A percentile compares a stretch with the other conserved stretches of the same genome.
phyloP scores from a whole-genome alignment of 495 filamentous ascomycete genomes.

The Bathelium albidoporum region DNA sequence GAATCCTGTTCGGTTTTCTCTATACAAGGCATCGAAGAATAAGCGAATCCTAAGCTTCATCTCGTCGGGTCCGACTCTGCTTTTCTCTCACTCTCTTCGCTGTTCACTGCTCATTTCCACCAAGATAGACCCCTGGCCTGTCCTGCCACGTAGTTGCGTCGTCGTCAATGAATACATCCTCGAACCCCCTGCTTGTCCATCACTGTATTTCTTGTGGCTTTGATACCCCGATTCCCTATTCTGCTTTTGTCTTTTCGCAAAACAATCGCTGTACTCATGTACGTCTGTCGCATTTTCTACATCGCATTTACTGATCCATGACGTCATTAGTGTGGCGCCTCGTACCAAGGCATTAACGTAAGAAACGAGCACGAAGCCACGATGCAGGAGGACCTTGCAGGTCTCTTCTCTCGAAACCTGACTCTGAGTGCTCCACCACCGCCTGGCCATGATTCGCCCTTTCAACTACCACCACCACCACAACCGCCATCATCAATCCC shows the following conservation, averaged over 20 bases:
- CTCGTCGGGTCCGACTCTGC: neutral
- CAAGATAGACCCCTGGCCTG: neutral
- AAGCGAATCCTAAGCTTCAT: neutral
- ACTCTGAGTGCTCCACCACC: slow-evolving; percentile 9
- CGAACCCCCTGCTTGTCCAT: slow-evolving; percentile 28
- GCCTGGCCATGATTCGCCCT: neutral
- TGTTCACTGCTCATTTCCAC: slow-evolving; percentile 4
- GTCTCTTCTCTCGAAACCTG: slow-evolving; percentile 15
- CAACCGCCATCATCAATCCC: neutral
- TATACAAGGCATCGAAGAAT: neutral
- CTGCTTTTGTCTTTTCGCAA: slow-evolving; percentile 29
- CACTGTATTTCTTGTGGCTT: slow-evolving; percentile 28
- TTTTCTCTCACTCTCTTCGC: neutral
- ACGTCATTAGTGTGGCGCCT: slow-evolving; percentile 29
- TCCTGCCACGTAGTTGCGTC: neutral
- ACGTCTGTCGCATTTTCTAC: slow-evolving; percentile 18
- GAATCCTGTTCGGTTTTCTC: neutral
- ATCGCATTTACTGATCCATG: slow-evolving; percentile 16
- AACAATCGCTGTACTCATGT: slow-evolving; percentile 30
- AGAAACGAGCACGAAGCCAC: slow-evolving; percentile 12
- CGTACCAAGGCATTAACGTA: slow-evolving; percentile 25
- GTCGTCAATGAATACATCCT: slow-evolving; percentile 9
- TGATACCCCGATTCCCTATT: slow-evolving; percentile 29
- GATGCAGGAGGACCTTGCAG: slow-evolving; percentile 16
- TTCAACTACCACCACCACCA: slow-evolving; percentile 5